Conservation (phyloP, 208 protist species). For the Wallacemonas rigidus region DNA sequence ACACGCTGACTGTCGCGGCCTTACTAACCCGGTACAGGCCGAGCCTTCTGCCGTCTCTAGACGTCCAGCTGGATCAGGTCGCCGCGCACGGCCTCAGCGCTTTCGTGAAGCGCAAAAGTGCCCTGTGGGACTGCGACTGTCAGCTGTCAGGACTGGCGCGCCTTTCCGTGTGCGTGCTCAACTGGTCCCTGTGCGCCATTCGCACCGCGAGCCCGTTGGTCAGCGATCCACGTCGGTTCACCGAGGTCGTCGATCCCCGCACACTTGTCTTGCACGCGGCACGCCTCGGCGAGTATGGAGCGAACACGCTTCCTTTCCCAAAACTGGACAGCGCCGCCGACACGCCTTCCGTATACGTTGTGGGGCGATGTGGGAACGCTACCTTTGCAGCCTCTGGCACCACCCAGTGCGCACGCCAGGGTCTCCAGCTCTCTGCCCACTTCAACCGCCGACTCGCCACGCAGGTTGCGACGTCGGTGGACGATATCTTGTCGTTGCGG, state of each 20-base stretch:
- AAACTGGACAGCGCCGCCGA: neutral
- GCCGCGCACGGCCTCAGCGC: neutral
- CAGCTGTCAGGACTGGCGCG: neutral
- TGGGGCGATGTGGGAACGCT: neutral
- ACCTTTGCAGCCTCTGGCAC: neutral
- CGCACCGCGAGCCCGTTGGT: neutral
- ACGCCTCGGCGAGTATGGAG: neutral
- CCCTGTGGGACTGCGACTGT: slow-evolving; percentile 1
- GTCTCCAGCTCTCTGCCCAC: slow-evolving; percentile 1
- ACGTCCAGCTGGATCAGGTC: slow-evolving; percentile 15
- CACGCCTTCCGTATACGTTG: neutral
- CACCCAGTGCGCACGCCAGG: neutral
- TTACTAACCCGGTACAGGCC: slow-evolving; percentile 1
- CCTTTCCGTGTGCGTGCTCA: neutral
- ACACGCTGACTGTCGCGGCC: neutral
- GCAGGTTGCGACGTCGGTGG: neutral
- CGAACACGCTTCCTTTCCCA: neutral
- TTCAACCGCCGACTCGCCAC: neutral
- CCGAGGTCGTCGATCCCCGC: neutral
- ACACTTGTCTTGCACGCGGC: neutral
- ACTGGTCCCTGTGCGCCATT: slow-evolving; percentile 3
- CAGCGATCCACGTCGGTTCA: neutral
- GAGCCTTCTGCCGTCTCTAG: slow-evolving; percentile 8
- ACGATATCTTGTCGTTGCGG: slow-evolving; percentile 1
- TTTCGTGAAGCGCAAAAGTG: neutral